These are phyloP conservation scores for Lasiodiplodia gonubiensis DNA, from an alignment of 2,329 filamentous ascomycete species.

Conservation along the genomic window DNA sequence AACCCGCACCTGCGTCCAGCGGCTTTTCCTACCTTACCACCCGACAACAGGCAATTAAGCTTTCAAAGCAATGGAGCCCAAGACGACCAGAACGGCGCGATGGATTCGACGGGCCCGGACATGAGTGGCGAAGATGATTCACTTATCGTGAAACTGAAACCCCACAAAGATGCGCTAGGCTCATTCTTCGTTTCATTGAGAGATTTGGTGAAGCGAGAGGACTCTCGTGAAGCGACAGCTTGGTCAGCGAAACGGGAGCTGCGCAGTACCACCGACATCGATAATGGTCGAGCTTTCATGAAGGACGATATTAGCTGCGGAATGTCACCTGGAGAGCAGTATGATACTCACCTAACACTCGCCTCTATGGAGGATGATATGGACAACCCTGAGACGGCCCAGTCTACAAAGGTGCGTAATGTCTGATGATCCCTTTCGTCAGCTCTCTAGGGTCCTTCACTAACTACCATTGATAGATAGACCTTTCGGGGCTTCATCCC, in stretches of 20 bases:
- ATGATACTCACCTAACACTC: neutral
- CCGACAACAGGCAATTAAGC: no score
- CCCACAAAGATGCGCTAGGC: neutral
- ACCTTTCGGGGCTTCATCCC: neutral
- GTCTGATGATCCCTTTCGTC: neutral
- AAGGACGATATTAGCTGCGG: neutral
- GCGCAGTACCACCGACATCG: neutral
- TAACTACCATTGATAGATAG: neutral
- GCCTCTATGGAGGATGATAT: neutral
- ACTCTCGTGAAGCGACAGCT: neutral
- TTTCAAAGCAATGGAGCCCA: no score
- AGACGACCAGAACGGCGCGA: neutral
- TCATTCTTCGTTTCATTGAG: neutral
- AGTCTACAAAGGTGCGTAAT: neutral
- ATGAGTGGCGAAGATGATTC: no score
- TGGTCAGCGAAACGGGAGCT: neutral
- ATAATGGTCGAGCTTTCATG: neutral
- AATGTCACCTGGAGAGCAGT: neutral
- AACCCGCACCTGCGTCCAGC: constrained; percentile 14
- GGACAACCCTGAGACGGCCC: neutral
- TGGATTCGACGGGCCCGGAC: neutral
- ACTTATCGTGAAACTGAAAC: neutral
- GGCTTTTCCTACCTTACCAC: constrained; percentile 21
- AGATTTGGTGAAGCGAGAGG: neutral
- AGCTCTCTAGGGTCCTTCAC: neutral